Conservation (phyloP, 352 stramenopile genomes). For the Globisporangium lucens region DNA sequence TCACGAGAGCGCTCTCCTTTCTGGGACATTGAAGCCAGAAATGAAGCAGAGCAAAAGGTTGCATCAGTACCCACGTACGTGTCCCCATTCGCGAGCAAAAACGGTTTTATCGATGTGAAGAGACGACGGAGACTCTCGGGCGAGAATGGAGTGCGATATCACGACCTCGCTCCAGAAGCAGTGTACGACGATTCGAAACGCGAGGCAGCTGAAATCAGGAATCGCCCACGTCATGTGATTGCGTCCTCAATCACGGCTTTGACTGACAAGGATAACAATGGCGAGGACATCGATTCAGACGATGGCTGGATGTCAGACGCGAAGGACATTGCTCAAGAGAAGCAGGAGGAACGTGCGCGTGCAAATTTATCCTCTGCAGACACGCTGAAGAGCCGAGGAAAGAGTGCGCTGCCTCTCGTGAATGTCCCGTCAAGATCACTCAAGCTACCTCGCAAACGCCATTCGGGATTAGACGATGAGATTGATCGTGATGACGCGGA, state of each 20-base stretch:
- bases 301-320: slow-evolving; percentile 68
- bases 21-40: slow-evolving; percentile 9
- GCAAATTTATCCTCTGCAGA: background rate
- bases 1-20: slow-evolving; percentile 7
- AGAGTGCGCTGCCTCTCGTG: slow-evolving; percentile 5
- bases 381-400: background rate
- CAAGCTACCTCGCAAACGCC: slow-evolving; percentile 5
- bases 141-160: slow-evolving; percentile 6
- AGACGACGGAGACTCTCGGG: slow-evolving; percentile 13
- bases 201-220: slow-evolving; percentile 17
- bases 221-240: slow-evolving; percentile 39
- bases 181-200: slow-evolving; percentile 39
- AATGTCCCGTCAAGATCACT: background rate
- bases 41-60: slow-evolving; percentile 21
- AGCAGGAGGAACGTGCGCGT: slow-evolving; percentile 1
- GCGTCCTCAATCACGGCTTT: slow-evolving; percentile 27
- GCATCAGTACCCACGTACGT: slow-evolving; percentile 31
- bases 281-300: slow-evolving; percentile 23
- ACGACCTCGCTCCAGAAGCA: slow-evolving; percentile 18
- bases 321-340: slow-evolving; percentile 27
- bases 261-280: background rate
- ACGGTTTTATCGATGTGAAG: slow-evolving; percentile 30
- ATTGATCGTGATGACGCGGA: slow-evolving; percentile 21
- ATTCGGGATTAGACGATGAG: slow-evolving; percentile 21
- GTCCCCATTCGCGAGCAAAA: slow-evolving; percentile 48